phyloP scores from a whole-genome alignment of 441 rosid species.

The Pelargonium australe region DNA sequence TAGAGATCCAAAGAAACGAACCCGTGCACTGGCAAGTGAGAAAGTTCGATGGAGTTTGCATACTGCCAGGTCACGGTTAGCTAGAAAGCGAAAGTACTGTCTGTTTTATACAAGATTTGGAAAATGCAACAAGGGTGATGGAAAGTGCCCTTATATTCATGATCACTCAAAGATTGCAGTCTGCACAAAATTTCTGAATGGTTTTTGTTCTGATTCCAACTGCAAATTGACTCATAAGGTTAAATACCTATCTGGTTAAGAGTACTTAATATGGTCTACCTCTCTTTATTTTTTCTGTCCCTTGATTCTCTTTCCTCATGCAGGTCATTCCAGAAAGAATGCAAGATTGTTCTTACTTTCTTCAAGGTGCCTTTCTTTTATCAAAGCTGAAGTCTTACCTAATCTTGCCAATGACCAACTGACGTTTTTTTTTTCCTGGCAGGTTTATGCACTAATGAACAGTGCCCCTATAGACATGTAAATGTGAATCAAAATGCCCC shows the following conservation, averaged over 20 bases:
- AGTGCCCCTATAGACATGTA: conserved; percentile 88
- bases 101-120: conserved; percentile 97
- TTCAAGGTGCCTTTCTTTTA: conserved; percentile 59
- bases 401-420: conserved; percentile 17
- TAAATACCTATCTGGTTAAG: conserved; percentile 19
- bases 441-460: conserved; percentile 83
- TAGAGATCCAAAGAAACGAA: conserved; percentile 91
- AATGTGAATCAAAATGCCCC: conserved; percentile 81
- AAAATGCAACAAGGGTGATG: conserved; percentile 90
- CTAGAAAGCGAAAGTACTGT: conserved; percentile 78
- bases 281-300: background rate
- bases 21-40: conserved; percentile 87
- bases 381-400: conserved; percentile 15
- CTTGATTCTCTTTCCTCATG: conserved; percentile 25
- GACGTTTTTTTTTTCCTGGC: conserved; percentile 24
- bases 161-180: conserved; percentile 90
- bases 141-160: conserved; percentile 89
- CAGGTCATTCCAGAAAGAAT: conserved; percentile 98
- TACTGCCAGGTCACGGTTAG: conserved; percentile 76
- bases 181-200: conserved; percentile 89
- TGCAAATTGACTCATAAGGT: conserved; percentile 99
- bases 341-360: conserved; percentile 94
- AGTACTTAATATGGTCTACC: conserved; percentile 16
- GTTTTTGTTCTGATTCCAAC: conserved; percentile 59
- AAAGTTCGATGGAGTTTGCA: conserved; percentile 98